Percentiles rank a stretch among this genome's conserved stretches.
phyloP scores from a whole-genome alignment of 2,329 filamentous ascomycete species.

The Xylariales sp. region DNA sequence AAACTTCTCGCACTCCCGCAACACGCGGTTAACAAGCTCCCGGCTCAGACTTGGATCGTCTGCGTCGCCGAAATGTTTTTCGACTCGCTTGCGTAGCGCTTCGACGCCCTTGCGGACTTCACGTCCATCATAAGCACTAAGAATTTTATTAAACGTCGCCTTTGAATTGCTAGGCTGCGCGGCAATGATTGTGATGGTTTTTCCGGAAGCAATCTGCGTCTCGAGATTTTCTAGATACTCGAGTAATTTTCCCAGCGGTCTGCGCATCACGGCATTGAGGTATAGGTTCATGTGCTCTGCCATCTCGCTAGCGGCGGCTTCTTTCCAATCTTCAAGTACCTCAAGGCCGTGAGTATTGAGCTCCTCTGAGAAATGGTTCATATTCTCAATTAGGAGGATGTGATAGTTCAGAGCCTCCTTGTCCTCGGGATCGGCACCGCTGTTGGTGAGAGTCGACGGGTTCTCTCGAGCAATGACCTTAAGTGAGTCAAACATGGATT shows the following conservation, averaged over 20 bases:
- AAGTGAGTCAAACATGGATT: constrained; percentile 96
- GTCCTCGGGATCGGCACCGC: constrained; percentile 76
- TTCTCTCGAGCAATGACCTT: constrained; percentile 89
- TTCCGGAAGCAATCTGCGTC: constrained; percentile 71
- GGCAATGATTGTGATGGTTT: constrained; percentile 73
- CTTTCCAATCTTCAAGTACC: constrained; percentile 84
- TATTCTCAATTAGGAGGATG: constrained; percentile 97
- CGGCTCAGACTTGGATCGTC: constrained; percentile 77
- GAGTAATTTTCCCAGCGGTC: constrained; percentile 88
- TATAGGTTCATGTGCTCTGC: constrained; percentile 89
- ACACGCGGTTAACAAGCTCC: constrained; percentile 67
- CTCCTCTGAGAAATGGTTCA: constrained; percentile 97
- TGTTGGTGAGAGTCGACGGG: constrained; percentile 60
- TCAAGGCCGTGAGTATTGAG: constrained; percentile 80
- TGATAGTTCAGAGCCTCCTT: constrained; percentile 98
- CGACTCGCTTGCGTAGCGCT: constrained; percentile 86
- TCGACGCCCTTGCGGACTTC: constrained; percentile 93
- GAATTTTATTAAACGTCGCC: constrained; percentile 84
- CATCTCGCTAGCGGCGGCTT: constrained; percentile 81
- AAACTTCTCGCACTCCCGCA: constrained; percentile 71
- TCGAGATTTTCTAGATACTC: constrained; percentile 94
- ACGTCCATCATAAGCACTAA: constrained; percentile 82
- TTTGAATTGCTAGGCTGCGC: constrained; percentile 86
- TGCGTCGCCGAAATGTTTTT: constrained; percentile 96
- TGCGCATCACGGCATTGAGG: constrained; percentile 85